Evolutionary conservation across 129 eudicot genomes (phyloP), one percentile per base, ranked within the genome.

Genomic region (Scalesia atractyloides): DNA sequence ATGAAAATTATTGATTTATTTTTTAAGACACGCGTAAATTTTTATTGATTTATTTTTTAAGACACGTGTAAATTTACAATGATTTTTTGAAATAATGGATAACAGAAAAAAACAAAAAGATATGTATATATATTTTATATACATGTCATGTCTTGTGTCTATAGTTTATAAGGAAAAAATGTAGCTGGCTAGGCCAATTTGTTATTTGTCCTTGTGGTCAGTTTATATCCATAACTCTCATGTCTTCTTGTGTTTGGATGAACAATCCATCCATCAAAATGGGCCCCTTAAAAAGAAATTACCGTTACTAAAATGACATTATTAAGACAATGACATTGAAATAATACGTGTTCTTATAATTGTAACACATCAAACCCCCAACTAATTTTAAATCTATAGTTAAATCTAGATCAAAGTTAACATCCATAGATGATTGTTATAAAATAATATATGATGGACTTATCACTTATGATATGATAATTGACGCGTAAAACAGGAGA

Each of bases 401-500:
- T 2, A 52, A 52, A 22, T 58, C n/a, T n/a, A n/a, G 3, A 58
- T 4, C 1, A 24, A 22, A 58, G 9, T 24, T 24, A 9, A 6
- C 5, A 20, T 15, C 24, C 30, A 15, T 54, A 24, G 56, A 50
- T 15, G 56, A 0, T 1, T 50, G n/a, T 50, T 50, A 30, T 30
- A 9, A 13, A n/a, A 15, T 50, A 15, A 50, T 5, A 14, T 50
- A 50, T n/a, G 7, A 18, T 22, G 12, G 24, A 13, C 16, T n/a
- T 6, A 63, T 24, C 15, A 13, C 16, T n/a, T 6, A 63, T 24
- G 5, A 16, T 24, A 68, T 47, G 22, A 52, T 63, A 17, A 34
- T 16, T 16, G 33, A 52, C 7, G 0, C 15, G 15, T 47, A 44
- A 30, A 70, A 62, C 76, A 94, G 99, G 99, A 11, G 99, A 95